A percentile compares a stretch with the other conserved stretches of the same genome.
phyloP scores from a whole-genome alignment of 78 protist species.

The Dictyostelium purpureum region DNA sequence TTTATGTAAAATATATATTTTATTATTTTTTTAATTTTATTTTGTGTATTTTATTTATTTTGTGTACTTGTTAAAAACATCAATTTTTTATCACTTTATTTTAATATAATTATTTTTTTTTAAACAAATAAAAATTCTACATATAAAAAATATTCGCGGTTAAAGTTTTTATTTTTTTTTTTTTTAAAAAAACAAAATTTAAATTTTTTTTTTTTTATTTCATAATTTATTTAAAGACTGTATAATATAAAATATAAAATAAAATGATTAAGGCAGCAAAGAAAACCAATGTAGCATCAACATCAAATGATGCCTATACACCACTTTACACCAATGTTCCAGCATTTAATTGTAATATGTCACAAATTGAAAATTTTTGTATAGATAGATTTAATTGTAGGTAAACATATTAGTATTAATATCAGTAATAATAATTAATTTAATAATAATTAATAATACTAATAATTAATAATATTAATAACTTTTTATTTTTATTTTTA shows the following conservation, averaged over 20 bases:
- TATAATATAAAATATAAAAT: not conserved
- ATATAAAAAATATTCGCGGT: not conserved
- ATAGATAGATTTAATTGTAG: conserved; percentile 26
- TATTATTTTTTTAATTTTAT: too few relatives aligned
- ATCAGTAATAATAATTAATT: not conserved
- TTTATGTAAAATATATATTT: too few relatives aligned
- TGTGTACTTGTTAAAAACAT: not conserved
- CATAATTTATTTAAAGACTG: not conserved
- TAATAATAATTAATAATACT: too few relatives aligned
- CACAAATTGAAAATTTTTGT: conserved; percentile 9
- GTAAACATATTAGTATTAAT: not conserved
- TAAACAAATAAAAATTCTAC: too few relatives aligned
- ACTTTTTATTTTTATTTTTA: not conserved
- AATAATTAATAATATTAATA: too few relatives aligned
- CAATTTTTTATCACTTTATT: not conserved
- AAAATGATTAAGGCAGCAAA: not conserved
- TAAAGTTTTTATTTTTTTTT: too few relatives aligned
- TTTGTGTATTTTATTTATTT: too few relatives aligned
- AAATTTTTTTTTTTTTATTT: too few relatives aligned
- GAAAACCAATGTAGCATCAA: not conserved
- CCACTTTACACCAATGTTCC: not conserved
- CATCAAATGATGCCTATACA: not conserved
- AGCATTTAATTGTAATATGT: conserved; percentile 4
- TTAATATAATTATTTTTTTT: too few relatives aligned
- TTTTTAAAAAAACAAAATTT: not conserved